Evolutionary conservation across 495 filamentous ascomycete species (phyloP).

Genomic region (Tricharina praecox): DNA sequence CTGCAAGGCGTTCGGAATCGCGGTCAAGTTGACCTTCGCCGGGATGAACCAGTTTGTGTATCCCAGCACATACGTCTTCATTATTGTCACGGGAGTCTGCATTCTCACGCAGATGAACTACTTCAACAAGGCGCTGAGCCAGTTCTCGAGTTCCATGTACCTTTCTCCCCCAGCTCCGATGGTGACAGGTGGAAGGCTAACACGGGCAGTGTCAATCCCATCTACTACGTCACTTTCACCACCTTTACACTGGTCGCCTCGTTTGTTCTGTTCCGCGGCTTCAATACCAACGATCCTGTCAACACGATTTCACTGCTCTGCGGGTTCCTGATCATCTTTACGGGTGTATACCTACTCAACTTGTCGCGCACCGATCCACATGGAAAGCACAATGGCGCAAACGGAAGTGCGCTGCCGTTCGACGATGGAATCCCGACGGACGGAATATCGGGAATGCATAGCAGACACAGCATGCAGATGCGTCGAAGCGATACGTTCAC

Average conservation of each 20-base stretch:
- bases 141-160: slow-evolving; percentile 93
- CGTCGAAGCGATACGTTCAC: slow-evolving; percentile 44
- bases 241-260: slow-evolving; percentile 86
- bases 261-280: slow-evolving; percentile 92
- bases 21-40: slow-evolving; percentile 75
- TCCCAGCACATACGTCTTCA: slow-evolving; percentile 90
- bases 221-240: slow-evolving; percentile 99
- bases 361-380: slow-evolving; percentile 81
- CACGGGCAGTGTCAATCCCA: slow-evolving; percentile 69
- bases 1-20: slow-evolving; percentile 93
- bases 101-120: slow-evolving; percentile 99
- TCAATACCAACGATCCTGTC: slow-evolving; percentile 86
- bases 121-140: slow-evolving; percentile 94
- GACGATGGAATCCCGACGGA: slow-evolving; percentile 75
- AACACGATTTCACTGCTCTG: slow-evolving; percentile 86
- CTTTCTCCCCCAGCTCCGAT: slow-evolving; percentile 20
- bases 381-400: slow-evolving; percentile 43
- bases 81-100: slow-evolving; percentile 78
- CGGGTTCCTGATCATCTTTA: slow-evolving; percentile 92
- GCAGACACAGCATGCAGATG: slow-evolving; percentile 80
- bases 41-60: slow-evolving; percentile 90
- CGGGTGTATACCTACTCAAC: slow-evolving; percentile 92
- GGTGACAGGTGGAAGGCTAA: slow-evolving; percentile 25
- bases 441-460: slow-evolving; percentile 71
- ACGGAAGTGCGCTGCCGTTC: slow-evolving; percentile 27